Percentiles rank a stretch among this genome's conserved stretches.
These are phyloP conservation scores for Polygonum aviculare DNA, from an alignment of 148 eudicot species.

Conservation along the genomic window DNA sequence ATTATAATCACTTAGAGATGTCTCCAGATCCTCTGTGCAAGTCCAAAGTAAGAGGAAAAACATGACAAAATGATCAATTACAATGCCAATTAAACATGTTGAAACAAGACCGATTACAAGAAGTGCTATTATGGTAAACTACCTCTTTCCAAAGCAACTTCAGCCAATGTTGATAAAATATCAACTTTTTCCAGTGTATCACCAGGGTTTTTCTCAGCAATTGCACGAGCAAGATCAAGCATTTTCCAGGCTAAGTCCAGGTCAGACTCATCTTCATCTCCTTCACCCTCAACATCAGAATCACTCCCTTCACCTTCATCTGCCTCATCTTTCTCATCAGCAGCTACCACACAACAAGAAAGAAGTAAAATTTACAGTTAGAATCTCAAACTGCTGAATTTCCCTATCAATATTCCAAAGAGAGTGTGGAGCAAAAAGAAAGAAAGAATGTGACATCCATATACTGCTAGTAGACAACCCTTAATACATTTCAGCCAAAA, in stretches of 20 bases:
- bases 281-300: slow-evolving; percentile 53
- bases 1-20: slow-evolving; percentile 81
- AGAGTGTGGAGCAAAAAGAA: neutral
- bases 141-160: slow-evolving; percentile 97
- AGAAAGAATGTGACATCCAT: neutral
- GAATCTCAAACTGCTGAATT: neutral
- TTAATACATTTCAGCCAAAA: neutral
- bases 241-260: slow-evolving; percentile 95
- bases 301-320: slow-evolving; percentile 64
- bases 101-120: neutral
- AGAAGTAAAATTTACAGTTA: neutral
- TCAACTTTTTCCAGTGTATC: slow-evolving; percentile 85
- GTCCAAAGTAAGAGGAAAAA: neutral
- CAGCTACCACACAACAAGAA: neutral
- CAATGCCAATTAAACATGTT: neutral
- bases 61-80: neutral
- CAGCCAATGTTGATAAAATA: slow-evolving; percentile 82
- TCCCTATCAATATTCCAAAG: neutral
- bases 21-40: slow-evolving; percentile 81
- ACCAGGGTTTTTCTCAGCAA: slow-evolving; percentile 59
- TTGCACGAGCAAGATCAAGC: slow-evolving; percentile 96
- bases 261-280: slow-evolving; percentile 92
- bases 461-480: neutral
- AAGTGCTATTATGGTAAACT: neutral
- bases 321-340: slow-evolving; percentile 35